A percentile compares a stretch with the other conserved stretches of the same genome.
These are phyloP conservation scores for Pelargonium fulgidum DNA, from an alignment of 441 rosid species.

Conservation along the genomic window DNA sequence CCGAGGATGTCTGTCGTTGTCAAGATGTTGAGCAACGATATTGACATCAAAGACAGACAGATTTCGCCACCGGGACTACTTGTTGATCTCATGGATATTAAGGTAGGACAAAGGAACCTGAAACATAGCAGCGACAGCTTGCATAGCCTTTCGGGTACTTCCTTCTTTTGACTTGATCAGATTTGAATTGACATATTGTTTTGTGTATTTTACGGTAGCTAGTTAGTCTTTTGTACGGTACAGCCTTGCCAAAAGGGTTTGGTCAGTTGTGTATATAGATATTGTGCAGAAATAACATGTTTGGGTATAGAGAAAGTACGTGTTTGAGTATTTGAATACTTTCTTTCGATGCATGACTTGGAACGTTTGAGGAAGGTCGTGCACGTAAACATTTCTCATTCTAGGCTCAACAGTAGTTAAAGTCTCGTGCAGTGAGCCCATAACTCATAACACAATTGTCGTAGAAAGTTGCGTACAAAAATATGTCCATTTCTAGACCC, in stretches of 20 bases:
- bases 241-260: background rate
- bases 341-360: no score
- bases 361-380: no score
- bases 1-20: slow-evolving; percentile 41
- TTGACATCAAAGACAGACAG: slow-evolving; percentile 20
- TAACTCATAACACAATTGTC: no score
- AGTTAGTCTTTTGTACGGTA: background rate
- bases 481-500: no score
- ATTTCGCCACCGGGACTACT: slow-evolving; percentile 43
- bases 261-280: background rate
- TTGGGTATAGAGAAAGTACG: background rate
- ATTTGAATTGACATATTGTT: background rate
- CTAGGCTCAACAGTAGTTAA: no score
- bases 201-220: background rate
- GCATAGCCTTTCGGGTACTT: background rate
- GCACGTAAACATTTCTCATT: no score
- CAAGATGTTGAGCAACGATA: slow-evolving; percentile 33
- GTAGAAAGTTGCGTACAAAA: no score
- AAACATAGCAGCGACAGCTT: slow-evolving; percentile 5
- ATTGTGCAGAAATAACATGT: background rate
- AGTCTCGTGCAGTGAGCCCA: no score
- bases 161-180: background rate
- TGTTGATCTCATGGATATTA: slow-evolving; percentile 40
- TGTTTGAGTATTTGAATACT: no score
- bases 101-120: slow-evolving; percentile 20